Evolutionary conservation across 106 monocot species (phyloP), one percentile per base, ranked within the genome.

Genomic region (Agapanthus africanus): DNA sequence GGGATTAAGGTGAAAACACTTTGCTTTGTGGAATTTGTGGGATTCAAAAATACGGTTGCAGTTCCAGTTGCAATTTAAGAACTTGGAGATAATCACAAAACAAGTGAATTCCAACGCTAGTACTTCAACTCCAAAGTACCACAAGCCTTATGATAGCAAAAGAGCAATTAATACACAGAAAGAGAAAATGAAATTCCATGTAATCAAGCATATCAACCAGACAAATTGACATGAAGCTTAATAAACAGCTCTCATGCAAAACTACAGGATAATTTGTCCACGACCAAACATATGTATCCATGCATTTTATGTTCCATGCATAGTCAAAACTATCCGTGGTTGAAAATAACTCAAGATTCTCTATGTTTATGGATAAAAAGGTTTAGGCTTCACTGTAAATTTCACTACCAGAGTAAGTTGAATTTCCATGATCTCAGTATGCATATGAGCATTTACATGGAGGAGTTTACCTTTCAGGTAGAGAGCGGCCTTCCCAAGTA

Each of bases 401-500:
- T 16, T 35, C 6, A n/a, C 61, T 18, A 23, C 36, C 61, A 61
- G 36, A 61, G 28, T 52, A 52, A 5, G 52, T 5, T 52, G 9
- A 9, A 36, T 6, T 34, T 19, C 11, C n/a, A 35, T 18, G 36
- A 6, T 21, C n/a, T 7, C 36, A n/a, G 1, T 22, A 31, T 65
- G 31, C 26, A 40, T 65, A 65, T 40, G 11, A 35, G 34, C 31
- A 47, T 34, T 50, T 36, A 36, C 18, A 61, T 18, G 36, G 35
- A 35, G 19, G 36, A n/a, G 23, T 11, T 66, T 69, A 97, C 97
- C 97, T 87, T 92, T 86, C 51, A 97, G 75, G 71, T 97, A 97
- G 50, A 81, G 74, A 73, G 82, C 60, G 83, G 82, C 66, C 51
- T 97, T 97, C 39, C 92, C 97, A 81, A 97, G 85, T 46, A 97